These are phyloP conservation scores for Schwanniomyces vanrijiae DNA, from an alignment of 805 yeast genomes.

Conservation along the genomic window DNA sequence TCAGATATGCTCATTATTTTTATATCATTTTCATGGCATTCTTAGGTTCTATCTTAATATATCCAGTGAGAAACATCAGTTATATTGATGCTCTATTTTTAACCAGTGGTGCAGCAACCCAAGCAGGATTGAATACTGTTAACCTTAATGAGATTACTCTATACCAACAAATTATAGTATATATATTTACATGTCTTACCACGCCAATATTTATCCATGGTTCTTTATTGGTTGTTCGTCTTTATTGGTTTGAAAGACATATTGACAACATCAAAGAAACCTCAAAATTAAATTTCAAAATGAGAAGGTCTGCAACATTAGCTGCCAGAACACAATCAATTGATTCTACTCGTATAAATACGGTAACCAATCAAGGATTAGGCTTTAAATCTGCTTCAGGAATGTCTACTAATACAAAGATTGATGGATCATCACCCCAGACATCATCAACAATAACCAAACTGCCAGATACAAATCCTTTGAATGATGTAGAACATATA, in stretches of 20 bases:
- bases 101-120: conserved; percentile 77
- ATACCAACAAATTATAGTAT: conserved; percentile 80
- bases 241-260: conserved; percentile 86
- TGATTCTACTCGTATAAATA: conserved; percentile 23
- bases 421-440: conserved; percentile 8
- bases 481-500: conserved; percentile 24
- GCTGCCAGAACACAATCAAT: conserved; percentile 48
- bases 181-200: conserved; percentile 60
- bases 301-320: conserved; percentile 78
- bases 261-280: conserved; percentile 78
- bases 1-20: conserved; percentile 67
- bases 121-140: conserved; percentile 87
- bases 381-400: conserved; percentile 15
- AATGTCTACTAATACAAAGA: not conserved
- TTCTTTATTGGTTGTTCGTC: conserved; percentile 67
- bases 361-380: conserved; percentile 27
- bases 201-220: conserved; percentile 92
- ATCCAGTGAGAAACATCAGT: conserved; percentile 61
- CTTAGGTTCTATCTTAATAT: conserved; percentile 71
- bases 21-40: conserved; percentile 64
- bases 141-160: conserved; percentile 60
- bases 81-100: conserved; percentile 83
- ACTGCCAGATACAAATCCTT: conserved; percentile 5
- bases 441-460: conserved; percentile 12
- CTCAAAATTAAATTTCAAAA: conserved; percentile 75